These are phyloP conservation scores for Rauvolfia tetraphylla DNA, from an alignment of 257 asterid species.

Conservation along the genomic window DNA sequence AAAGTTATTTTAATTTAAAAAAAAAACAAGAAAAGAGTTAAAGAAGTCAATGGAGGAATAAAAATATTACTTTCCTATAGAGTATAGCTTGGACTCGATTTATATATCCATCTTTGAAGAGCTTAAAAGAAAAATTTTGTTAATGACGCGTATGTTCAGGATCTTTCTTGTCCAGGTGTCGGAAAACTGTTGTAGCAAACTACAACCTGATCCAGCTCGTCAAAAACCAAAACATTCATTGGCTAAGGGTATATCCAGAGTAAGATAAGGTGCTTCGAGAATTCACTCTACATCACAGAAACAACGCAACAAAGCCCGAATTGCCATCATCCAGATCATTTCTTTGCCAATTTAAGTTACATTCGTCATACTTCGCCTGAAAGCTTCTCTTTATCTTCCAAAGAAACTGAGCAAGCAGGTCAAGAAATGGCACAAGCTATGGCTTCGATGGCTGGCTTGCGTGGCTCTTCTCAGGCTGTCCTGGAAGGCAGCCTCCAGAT, in stretches of 20 bases:
- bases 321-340: not conserved
- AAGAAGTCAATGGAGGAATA: no score
- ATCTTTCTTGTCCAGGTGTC: conserved; percentile 23
- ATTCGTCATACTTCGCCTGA: not conserved
- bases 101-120: no score
- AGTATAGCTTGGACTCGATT: no score
- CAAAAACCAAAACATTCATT: conserved; percentile 27
- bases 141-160: not conserved
- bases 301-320: conserved; percentile 10
- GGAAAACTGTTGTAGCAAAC: conserved; percentile 8
- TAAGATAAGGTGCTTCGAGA: conserved; percentile 38
- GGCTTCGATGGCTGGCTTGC: conserved; percentile 78
- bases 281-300: conserved; percentile 33
- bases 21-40: no score
- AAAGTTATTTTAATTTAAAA: no score
- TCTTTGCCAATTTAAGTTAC: not conserved
- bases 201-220: conserved; percentile 31
- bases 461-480: conserved; percentile 77
- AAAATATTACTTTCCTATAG: no score
- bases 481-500: conserved; percentile 76
- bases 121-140: no score
- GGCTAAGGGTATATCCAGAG: conserved; percentile 36
- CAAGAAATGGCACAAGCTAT: conserved; percentile 53
- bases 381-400: not conserved
- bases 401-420: not conserved